phyloP scores from a whole-genome alignment of 2,329 filamentous ascomycete species.

The Aspergillus fischeri region DNA sequence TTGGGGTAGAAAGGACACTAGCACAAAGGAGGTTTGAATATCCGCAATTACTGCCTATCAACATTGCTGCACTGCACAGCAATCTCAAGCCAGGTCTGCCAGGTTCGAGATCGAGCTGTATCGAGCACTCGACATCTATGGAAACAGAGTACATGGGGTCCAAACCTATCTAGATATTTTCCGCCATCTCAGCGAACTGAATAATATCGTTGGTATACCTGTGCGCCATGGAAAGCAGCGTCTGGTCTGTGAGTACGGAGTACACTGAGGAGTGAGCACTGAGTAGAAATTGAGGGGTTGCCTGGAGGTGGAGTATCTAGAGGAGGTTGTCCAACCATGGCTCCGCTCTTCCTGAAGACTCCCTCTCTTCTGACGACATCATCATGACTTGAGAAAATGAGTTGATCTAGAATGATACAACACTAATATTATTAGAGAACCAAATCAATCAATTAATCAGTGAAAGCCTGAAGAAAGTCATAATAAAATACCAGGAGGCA shows the following conservation, averaged over 20 bases:
- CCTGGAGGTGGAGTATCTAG: constrained; percentile 12
- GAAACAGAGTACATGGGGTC: neutral
- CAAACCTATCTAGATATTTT: neutral
- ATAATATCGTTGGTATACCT: neutral
- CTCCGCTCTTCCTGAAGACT: constrained; percentile 16
- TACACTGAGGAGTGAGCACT: neutral
- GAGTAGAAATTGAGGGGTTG: constrained; percentile 16
- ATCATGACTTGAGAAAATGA: neutral
- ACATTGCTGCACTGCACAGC: neutral
- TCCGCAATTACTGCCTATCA: neutral
- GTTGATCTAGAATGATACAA: neutral
- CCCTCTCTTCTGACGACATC: constrained; percentile 2
- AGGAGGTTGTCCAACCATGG: constrained; percentile 13
- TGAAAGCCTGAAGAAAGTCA: neutral
- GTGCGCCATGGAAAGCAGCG: neutral
- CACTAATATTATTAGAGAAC: neutral
- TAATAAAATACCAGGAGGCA: neutral
- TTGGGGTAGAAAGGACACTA: neutral
- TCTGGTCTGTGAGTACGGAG: neutral
- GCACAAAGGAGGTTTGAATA: constrained; percentile 8
- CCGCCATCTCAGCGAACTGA: neutral
- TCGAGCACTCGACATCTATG: neutral
- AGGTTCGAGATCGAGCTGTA: neutral
- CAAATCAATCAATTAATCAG: neutral
- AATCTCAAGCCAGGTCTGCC: neutral